Conservation (phyloP, 352 stramenopile species). For the Globisporangium solare region DNA sequence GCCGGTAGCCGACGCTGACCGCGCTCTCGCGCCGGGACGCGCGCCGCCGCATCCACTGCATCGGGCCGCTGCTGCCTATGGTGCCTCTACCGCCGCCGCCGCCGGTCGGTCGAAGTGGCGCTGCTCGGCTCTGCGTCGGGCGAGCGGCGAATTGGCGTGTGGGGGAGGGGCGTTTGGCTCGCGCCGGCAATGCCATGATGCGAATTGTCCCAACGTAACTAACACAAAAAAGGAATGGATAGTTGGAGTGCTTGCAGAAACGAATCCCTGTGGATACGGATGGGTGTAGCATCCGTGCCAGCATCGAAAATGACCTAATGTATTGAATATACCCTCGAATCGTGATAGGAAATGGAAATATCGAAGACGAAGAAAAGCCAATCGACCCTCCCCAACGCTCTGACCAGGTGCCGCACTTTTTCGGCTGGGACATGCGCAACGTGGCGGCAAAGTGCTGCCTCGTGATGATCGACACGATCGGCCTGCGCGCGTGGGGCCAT, state of each 20-base stretch:
- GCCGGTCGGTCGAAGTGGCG: no score
- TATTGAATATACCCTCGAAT: not conserved
- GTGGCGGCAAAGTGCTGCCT: conserved; percentile 1
- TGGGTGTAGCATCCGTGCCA: not conserved
- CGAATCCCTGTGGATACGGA: not conserved
- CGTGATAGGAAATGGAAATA: not conserved
- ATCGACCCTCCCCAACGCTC: not conserved
- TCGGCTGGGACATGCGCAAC: conserved; percentile 6
- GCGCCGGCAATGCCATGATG: not conserved
- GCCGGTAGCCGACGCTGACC: conserved; percentile 12
- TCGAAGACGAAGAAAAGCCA: not conserved
- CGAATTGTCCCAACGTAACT: conserved; percentile 8
- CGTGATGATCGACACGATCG: no score
- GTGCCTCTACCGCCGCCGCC: no score
- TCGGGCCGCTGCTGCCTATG: no score
- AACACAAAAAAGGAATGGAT: not conserved
- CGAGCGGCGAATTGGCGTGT: no score
- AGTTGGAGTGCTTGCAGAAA: not conserved
- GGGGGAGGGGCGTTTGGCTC: no score
- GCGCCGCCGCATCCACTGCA: not conserved
- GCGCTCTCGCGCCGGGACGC: not conserved
- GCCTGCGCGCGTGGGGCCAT: no score
- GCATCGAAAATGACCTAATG: not conserved
- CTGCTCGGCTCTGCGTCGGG: no score
- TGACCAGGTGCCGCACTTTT: not conserved